Evolutionary conservation across 345 rosid genomes (phyloP).

Genomic region (Schrenkiella parvula): DNA sequence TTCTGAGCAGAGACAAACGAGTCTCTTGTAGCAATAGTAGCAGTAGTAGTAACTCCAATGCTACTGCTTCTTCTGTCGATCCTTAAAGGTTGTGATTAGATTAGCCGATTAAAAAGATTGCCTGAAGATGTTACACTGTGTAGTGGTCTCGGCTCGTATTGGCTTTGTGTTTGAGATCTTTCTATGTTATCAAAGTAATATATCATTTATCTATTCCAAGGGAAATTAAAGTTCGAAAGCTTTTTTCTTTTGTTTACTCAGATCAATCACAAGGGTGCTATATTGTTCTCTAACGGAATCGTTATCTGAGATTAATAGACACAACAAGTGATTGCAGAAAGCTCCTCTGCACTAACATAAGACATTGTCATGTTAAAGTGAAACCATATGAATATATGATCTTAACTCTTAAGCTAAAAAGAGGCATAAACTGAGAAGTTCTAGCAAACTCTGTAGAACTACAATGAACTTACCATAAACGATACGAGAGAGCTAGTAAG

Average conservation of each 20-base stretch:
- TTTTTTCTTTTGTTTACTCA: not conserved
- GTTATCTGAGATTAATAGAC: not conserved
- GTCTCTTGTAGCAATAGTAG: constrained; percentile 41
- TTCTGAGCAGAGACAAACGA: constrained; percentile 75
- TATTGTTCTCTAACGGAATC: not conserved
- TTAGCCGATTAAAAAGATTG: constrained; percentile 15
- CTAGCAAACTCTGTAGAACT: not conserved
- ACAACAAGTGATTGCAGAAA: not conserved
- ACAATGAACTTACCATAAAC: constrained; percentile 52
- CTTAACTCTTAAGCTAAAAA: not conserved
- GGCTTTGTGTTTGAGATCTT: constrained; percentile 18
- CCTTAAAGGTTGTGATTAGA: constrained; percentile 35
- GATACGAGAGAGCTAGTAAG: constrained; percentile 42
- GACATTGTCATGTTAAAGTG: not conserved
- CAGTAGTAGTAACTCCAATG: constrained; percentile 35
- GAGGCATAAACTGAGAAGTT: not conserved
- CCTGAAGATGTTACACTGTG: constrained; percentile 25
- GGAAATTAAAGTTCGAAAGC: not conserved
- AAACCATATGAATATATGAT: not conserved
- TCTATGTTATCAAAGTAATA: constrained; percentile 7
- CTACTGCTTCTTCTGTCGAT: constrained; percentile 49
- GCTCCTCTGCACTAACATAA: not conserved
- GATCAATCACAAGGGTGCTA: not conserved
- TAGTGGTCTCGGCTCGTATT: constrained; percentile 17
- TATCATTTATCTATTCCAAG: constrained; percentile 5